Percentiles rank a stretch among this genome's conserved stretches.
phyloP scores from a whole-genome alignment of 179 eudicot species.

The Gypsophila paniculata region DNA sequence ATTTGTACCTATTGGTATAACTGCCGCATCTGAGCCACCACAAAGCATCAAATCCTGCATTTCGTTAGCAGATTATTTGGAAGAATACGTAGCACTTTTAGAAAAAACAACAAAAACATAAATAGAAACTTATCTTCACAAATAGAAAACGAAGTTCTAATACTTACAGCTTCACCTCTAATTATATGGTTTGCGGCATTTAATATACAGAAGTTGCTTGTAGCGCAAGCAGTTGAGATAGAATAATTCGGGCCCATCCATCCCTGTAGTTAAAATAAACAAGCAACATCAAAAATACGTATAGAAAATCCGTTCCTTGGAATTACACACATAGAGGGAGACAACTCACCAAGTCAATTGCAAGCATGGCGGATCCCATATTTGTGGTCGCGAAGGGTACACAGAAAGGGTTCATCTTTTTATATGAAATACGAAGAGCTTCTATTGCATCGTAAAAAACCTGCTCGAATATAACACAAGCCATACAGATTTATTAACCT shows the following conservation, averaged over 20 bases:
- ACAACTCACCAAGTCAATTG: constrained; percentile 78
- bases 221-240: constrained; percentile 96
- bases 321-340: constrained; percentile 11
- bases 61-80: neutral
- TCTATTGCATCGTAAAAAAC: constrained; percentile 89
- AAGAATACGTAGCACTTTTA: neutral
- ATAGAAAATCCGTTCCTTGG: too few relatives aligned
- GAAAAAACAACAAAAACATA: too few relatives aligned
- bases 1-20: constrained; percentile 77
- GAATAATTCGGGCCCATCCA: constrained; percentile 99
- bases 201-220: constrained; percentile 90
- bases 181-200: constrained; percentile 94
- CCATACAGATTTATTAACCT: constrained; percentile 1
- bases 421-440: constrained; percentile 87
- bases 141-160: too few relatives aligned
- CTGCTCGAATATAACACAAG: constrained; percentile 40
- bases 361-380: constrained; percentile 99
- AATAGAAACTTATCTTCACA: too few relatives aligned
- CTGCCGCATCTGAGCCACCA: constrained; percentile 94
- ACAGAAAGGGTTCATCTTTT: constrained; percentile 96
- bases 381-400: constrained; percentile 97
- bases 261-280: constrained; percentile 47
- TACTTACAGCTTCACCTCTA: constrained; percentile 95
- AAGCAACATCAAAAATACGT: too few relatives aligned
- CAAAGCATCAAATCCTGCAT: constrained; percentile 93